Conservation (phyloP, 1,139 yeast genomes). For the Waltiozyma solani region DNA sequence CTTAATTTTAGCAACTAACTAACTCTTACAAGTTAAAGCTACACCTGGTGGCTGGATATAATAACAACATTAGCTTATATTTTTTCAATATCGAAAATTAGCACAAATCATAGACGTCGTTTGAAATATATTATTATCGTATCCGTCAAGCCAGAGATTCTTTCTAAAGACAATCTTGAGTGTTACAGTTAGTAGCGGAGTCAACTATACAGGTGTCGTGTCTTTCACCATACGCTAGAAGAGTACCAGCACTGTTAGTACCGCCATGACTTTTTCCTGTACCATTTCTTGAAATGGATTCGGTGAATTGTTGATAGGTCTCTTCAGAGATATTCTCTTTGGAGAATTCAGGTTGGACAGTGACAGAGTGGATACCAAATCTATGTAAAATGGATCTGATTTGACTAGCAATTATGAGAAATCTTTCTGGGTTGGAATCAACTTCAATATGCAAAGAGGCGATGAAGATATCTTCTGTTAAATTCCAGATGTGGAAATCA, state of each 20-base stretch:
- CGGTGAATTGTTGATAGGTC: constrained; percentile 24
- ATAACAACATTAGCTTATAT: too few relatives aligned
- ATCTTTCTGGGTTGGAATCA: constrained; percentile 50
- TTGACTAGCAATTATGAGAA: constrained; percentile 60
- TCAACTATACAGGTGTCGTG: neutral
- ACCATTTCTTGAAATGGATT: constrained; percentile 2
- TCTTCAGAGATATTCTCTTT: constrained; percentile 18
- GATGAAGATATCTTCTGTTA: constrained; percentile 78
- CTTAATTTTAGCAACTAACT: too few relatives aligned
- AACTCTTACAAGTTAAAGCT: too few relatives aligned
- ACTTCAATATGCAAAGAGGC: constrained; percentile 87
- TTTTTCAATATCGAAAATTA: too few relatives aligned
- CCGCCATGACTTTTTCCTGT: neutral
- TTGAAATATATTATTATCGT: too few relatives aligned
- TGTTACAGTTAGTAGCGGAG: neutral
- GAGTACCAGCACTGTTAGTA: neutral
- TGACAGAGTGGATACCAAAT: constrained; percentile 86
- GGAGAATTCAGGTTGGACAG: constrained; percentile 85
- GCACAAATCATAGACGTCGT: too few relatives aligned
- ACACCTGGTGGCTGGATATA: too few relatives aligned
- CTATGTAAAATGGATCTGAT: constrained; percentile 75
- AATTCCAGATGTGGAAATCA: constrained; percentile 95
- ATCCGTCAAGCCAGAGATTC: too few relatives aligned
- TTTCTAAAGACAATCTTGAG: neutral
- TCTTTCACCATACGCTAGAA: neutral